phyloP scores from a whole-genome alignment of 768 basidiomycete species.

The Phylloporus arenicola region DNA sequence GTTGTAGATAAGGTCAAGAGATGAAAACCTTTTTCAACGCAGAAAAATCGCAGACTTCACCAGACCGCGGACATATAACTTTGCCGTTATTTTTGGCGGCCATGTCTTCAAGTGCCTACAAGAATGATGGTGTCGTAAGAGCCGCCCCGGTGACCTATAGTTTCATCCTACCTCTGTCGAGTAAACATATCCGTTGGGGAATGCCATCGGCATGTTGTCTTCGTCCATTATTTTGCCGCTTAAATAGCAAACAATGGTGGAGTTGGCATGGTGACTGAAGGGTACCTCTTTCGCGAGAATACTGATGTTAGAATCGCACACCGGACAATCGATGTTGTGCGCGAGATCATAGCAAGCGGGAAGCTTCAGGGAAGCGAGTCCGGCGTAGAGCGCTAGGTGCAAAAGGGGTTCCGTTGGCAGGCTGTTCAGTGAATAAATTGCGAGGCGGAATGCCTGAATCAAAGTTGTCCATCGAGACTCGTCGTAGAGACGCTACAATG shows the following conservation, averaged over 20 bases:
- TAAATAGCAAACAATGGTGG: slow-evolving; percentile 88
- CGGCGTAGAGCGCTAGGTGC: slow-evolving; percentile 84
- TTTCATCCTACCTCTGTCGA: slow-evolving; percentile 70
- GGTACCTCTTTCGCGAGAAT: slow-evolving; percentile 83
- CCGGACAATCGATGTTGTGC: slow-evolving; percentile 85
- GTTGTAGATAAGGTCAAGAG: slow-evolving; percentile 43
- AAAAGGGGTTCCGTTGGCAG: slow-evolving; percentile 85
- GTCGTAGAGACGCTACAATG: slow-evolving; percentile 74
- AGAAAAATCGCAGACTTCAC: slow-evolving; percentile 54
- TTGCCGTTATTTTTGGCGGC: slow-evolving; percentile 69
- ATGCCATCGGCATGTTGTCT: slow-evolving; percentile 87
- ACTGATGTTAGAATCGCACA: slow-evolving; percentile 75
- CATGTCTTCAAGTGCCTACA: slow-evolving; percentile 85
- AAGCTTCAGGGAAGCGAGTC: slow-evolving; percentile 84
- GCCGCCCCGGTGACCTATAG: slow-evolving; percentile 1
- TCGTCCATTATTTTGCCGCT: slow-evolving; percentile 94
- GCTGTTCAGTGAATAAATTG: slow-evolving; percentile 83
- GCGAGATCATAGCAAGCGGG: slow-evolving; percentile 72
- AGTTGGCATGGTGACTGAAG: slow-evolving; percentile 89
- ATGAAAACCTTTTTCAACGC: slow-evolving; percentile 87
- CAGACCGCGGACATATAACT: slow-evolving; percentile 82
- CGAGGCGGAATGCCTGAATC: slow-evolving; percentile 72
- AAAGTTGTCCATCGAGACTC: slow-evolving; percentile 70
- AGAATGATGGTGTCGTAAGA: slow-evolving; percentile 9
- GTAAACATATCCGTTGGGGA: slow-evolving; percentile 89